These are phyloP conservation scores for Datura wrightii DNA, from an alignment of 257 asterid species.

Conservation along the genomic window DNA sequence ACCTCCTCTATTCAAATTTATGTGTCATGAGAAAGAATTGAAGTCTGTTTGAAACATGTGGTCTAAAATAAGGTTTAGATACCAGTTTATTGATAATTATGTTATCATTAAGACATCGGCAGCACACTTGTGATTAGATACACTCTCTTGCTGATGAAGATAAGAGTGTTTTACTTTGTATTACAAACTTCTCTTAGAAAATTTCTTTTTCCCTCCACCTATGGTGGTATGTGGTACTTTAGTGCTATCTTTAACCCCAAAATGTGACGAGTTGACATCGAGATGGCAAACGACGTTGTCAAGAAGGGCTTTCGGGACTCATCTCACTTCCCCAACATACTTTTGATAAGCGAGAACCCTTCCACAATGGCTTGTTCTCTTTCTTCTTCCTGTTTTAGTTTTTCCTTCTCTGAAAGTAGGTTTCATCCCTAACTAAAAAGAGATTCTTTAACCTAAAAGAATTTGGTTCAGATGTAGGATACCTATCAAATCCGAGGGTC, in stretches of 20 bases:
- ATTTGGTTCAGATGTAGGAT: too few relatives aligned
- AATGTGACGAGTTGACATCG: background rate
- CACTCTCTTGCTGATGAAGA: background rate
- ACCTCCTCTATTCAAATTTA: too few relatives aligned
- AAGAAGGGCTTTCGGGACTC: background rate
- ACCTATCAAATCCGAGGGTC: too few relatives aligned
- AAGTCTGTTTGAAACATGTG: too few relatives aligned
- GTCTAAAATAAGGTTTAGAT: too few relatives aligned
- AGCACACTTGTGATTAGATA: background rate
- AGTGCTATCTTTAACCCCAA: background rate
- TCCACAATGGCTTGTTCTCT: slow-evolving; percentile 27
- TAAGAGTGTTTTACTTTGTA: background rate
- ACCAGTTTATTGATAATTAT: background rate
- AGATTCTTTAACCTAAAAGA: too few relatives aligned
- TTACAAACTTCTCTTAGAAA: background rate
- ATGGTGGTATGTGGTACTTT: slow-evolving; percentile 15
- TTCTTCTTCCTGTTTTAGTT: slow-evolving; percentile 1
- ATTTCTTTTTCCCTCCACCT: background rate
- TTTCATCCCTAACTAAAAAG: background rate
- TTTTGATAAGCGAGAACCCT: background rate
- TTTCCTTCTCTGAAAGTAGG: background rate
- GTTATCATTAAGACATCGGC: background rate
- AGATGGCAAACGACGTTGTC: background rate
- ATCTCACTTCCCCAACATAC: background rate
- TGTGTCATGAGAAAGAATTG: too few relatives aligned